phyloP scores from a whole-genome alignment of 2,329 filamentous ascomycete genomes.

The Elsinoe necatrix region DNA sequence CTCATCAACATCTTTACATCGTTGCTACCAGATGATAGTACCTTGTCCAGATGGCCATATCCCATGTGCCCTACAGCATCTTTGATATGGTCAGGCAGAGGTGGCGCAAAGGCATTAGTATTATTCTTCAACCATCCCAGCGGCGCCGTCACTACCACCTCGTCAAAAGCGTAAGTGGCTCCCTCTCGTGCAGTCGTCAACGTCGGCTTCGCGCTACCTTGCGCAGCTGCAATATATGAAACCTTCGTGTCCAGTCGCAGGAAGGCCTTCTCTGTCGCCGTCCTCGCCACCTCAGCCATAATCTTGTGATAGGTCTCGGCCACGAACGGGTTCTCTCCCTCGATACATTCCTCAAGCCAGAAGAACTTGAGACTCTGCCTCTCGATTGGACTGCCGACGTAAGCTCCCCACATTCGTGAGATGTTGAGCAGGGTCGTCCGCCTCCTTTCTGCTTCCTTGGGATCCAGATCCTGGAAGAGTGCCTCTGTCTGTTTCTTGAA shows the following conservation, averaged over 20 bases:
- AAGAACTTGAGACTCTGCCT: conserved; percentile 66
- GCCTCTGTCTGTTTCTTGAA: conserved; percentile 44
- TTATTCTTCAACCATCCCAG: conserved; percentile 47
- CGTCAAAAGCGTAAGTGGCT: conserved; percentile 36
- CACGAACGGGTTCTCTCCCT: conserved; percentile 59
- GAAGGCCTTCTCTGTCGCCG: conserved; percentile 47
- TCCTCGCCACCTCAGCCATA: conserved; percentile 50
- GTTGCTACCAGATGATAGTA: too few relatives aligned
- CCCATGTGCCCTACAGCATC: conserved; percentile 36
- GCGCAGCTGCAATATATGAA: conserved; percentile 42
- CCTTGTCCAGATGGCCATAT: conserved; percentile 20
- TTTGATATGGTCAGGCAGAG: conserved; percentile 35
- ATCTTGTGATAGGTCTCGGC: conserved; percentile 53
- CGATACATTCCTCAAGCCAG: conserved; percentile 70
- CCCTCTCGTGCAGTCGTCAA: conserved; percentile 38
- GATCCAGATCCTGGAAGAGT: conserved; percentile 31
- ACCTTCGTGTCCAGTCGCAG: conserved; percentile 46
- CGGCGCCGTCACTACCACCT: conserved; percentile 45
- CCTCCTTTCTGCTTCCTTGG: conserved; percentile 35
- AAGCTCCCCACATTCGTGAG: conserved; percentile 61
- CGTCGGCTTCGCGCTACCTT: conserved; percentile 47
- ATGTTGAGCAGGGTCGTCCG: conserved; percentile 45
- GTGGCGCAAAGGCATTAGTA: conserved; percentile 37
- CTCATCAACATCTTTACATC: conserved; percentile 18
- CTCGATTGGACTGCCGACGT: conserved; percentile 56